Evolutionary conservation across 139 green algal genomes (phyloP).

Genomic region (Coelastrella sp.): DNA sequence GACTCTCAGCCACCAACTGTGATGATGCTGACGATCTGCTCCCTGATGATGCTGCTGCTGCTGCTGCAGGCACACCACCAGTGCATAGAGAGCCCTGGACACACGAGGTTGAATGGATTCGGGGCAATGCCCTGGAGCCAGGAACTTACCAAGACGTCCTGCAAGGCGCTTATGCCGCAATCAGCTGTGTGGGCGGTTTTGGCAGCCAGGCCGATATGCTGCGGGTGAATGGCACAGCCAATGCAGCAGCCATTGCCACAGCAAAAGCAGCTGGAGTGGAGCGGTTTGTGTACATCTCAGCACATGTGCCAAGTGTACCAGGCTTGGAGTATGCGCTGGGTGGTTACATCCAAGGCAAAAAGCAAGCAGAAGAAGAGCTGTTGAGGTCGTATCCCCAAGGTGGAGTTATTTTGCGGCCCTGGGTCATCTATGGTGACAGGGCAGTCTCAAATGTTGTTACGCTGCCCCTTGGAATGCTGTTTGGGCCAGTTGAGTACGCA

Average conservation of each 20-base stretch:
- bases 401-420: constrained; percentile 81
- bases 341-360: constrained; percentile 74
- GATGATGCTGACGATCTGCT: not conserved
- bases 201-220: constrained; percentile 83
- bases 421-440: constrained; percentile 87
- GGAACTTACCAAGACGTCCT: constrained; percentile 66
- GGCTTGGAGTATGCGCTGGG: constrained; percentile 53
- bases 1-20: not conserved
- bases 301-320: constrained; percentile 81
- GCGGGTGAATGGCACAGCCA: constrained; percentile 85
- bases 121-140: constrained; percentile 72
- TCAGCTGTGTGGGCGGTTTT: constrained; percentile 89
- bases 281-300: constrained; percentile 88
- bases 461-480: constrained; percentile 74
- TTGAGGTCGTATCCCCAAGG: constrained; percentile 62
- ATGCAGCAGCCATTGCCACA: constrained; percentile 82
- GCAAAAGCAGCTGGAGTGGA: constrained; percentile 73
- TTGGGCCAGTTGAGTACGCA: constrained; percentile 66
- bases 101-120: constrained; percentile 66
- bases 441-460: not conserved
- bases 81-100: constrained; percentile 56
- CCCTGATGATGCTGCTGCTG: not conserved
- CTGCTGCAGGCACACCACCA: constrained; percentile 61
- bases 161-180: constrained; percentile 66
- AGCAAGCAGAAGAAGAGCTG: constrained; percentile 78